These are phyloP conservation scores for Torulaspora delbrueckii DNA, from an alignment of 805 yeast species.

Conservation along the genomic window DNA sequence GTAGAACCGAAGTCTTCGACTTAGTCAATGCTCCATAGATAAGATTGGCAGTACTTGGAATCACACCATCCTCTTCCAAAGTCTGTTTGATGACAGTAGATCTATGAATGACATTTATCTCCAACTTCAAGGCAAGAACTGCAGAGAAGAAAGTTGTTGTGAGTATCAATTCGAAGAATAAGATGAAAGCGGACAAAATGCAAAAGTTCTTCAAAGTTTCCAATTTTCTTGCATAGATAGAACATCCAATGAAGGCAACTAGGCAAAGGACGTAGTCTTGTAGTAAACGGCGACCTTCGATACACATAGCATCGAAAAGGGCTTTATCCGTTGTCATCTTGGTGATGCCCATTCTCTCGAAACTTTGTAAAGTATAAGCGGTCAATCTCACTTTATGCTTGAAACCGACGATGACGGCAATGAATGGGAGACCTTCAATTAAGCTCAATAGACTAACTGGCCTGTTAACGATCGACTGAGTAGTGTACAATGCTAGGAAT, in stretches of 20 bases:
- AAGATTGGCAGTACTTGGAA: constrained; percentile 63
- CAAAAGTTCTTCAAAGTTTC: constrained; percentile 79
- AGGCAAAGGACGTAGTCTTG: constrained; percentile 76
- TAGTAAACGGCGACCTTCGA: constrained; percentile 40
- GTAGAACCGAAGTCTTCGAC: constrained; percentile 23
- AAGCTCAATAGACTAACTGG: constrained; percentile 67
- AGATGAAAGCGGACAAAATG: constrained; percentile 61
- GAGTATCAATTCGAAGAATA: constrained; percentile 64
- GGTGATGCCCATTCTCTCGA: constrained; percentile 34
- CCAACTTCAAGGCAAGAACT: constrained; percentile 77
- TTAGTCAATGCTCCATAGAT: constrained; percentile 40
- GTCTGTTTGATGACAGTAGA: constrained; percentile 70
- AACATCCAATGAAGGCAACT: constrained; percentile 58
- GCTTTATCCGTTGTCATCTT: constrained; percentile 26
- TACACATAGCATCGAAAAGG: constrained; percentile 36
- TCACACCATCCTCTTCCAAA: constrained; percentile 87
- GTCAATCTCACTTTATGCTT: constrained; percentile 77
- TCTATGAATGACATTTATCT: constrained; percentile 78
- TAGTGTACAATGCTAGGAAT: constrained; percentile 65
- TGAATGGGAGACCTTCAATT: constrained; percentile 88
- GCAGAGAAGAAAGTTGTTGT: constrained; percentile 79
- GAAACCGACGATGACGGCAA: constrained; percentile 88
- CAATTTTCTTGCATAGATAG: constrained; percentile 59
- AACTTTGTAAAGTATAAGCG: constrained; percentile 45
- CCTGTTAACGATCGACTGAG: constrained; percentile 51